Evolutionary conservation across 78 protist species (phyloP).

Genomic region (Emiliania huxleyi): DNA sequence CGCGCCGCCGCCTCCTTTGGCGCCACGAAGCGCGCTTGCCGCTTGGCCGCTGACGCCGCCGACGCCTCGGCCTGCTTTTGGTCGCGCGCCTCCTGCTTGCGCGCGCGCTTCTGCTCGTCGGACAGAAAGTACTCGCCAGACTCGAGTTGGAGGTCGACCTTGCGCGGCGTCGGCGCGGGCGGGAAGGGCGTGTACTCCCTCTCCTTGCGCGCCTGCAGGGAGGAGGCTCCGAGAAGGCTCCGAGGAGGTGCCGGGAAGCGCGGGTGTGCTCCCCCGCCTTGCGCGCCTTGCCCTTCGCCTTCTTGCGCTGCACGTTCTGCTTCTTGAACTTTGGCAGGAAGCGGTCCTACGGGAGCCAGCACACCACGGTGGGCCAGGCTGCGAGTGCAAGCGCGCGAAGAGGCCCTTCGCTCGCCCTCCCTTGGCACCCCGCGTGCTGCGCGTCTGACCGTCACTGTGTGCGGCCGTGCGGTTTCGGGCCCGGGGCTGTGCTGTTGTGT

Average conservation of each 20-base stretch:
- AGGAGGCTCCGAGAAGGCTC: too few species aligned
- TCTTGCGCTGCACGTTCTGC: slow-evolving; percentile 27
- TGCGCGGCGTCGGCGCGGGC: slow-evolving; percentile 48
- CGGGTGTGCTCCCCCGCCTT: too few species aligned
- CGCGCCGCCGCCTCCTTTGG: background rate
- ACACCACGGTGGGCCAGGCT: too few species aligned
- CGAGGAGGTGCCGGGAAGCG: background rate
- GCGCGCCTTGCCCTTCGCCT: background rate
- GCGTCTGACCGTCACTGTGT: too few species aligned
- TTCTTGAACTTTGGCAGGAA: slow-evolving; percentile 90
- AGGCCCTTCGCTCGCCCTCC: too few species aligned
- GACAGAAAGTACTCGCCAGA: slow-evolving; percentile 88
- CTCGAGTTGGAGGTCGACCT: slow-evolving; percentile 79
- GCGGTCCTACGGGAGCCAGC: too few species aligned
- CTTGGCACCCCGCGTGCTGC: too few species aligned
- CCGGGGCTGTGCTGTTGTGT: too few species aligned
- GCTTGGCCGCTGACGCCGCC: background rate
- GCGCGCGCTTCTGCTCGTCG: slow-evolving; percentile 37
- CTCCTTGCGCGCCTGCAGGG: slow-evolving; percentile 47
- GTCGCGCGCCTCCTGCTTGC: background rate
- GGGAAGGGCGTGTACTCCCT: slow-evolving; percentile 85
- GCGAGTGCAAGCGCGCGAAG: too few species aligned
- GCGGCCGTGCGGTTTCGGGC: too few species aligned
- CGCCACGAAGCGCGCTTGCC: background rate
- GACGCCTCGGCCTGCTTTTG: background rate